Conservation (phyloP, 2,329 filamentous ascomycete genomes). For the Talaromyces sp. region DNA sequence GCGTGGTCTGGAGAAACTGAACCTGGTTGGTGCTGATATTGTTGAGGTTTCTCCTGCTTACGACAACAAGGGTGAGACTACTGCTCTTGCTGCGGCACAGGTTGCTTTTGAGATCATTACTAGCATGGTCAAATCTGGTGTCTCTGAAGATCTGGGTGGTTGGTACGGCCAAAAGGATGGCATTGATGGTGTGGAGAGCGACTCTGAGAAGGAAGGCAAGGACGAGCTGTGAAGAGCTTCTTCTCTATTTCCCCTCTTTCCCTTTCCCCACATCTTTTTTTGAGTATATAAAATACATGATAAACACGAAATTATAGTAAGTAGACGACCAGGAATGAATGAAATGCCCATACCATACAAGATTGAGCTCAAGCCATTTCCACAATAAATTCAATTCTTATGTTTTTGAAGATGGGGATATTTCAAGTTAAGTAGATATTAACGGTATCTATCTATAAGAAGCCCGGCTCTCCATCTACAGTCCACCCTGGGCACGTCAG, state of each 20-base stretch:
- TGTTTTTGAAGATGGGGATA: neutral
- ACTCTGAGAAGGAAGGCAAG: constrained; percentile 21
- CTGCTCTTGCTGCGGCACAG: constrained; percentile 80
- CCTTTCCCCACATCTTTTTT: no score
- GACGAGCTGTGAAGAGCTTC: constrained; percentile 29
- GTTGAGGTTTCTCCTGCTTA: constrained; percentile 89
- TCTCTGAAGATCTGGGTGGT: constrained; percentile 42
- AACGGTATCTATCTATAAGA: neutral
- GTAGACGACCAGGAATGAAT: constrained; percentile 23
- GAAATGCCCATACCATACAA: constrained; percentile 5
- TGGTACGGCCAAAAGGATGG: constrained; percentile 42
- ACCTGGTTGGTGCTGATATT: constrained; percentile 85
- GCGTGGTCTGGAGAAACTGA: constrained; percentile 77
- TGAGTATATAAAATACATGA: constrained; percentile 13
- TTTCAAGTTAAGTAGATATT: neutral
- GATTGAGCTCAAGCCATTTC: neutral
- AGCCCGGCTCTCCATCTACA: constrained; percentile 3
- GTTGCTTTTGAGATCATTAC: constrained; percentile 85
- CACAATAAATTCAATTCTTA: neutral
- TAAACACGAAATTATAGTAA: constrained; percentile 23
- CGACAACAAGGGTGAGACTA: constrained; percentile 77
- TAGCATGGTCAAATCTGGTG: constrained; percentile 51
- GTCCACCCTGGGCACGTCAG: constrained; percentile 1
- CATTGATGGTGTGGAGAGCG: constrained; percentile 11
- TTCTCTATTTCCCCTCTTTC: no score